These are phyloP conservation scores for Xylaria sp. DNA, from an alignment of 2,329 filamentous ascomycete species.

Conservation along the genomic window DNA sequence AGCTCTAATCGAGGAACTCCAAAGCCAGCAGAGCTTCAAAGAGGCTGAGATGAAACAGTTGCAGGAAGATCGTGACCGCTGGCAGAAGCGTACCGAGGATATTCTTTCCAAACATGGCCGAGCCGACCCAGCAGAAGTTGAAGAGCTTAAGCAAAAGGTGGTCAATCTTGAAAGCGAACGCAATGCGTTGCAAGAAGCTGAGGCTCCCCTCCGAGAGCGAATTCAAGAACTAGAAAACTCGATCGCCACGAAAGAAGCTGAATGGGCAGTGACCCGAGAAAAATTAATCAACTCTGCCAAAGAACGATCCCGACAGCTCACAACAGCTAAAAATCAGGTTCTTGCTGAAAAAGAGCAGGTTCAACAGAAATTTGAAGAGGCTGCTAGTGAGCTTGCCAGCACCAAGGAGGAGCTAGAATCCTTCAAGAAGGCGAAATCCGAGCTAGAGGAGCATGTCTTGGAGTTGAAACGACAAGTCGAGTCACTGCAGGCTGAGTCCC, in stretches of 20 bases:
- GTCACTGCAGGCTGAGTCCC: conserved; percentile 35
- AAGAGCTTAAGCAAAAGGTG: conserved; percentile 83
- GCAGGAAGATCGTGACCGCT: conserved; percentile 89
- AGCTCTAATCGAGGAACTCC: conserved; percentile 78
- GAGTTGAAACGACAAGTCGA: conserved; percentile 48
- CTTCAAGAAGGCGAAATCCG: conserved; percentile 47
- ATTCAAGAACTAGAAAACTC: conserved; percentile 57
- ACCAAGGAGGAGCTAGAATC: conserved; percentile 60
- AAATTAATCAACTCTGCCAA: conserved; percentile 68
- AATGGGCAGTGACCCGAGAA: conserved; percentile 58
- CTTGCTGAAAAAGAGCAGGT: conserved; percentile 58
- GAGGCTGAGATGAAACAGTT: conserved; percentile 88
- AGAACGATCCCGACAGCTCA: conserved; percentile 61
- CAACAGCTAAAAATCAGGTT: conserved; percentile 48
- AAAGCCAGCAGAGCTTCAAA: conserved; percentile 79
- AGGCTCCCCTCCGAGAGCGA: conserved; percentile 59
- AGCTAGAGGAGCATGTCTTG: conserved; percentile 50
- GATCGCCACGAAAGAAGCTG: conserved; percentile 60
- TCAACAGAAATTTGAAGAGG: conserved; percentile 55
- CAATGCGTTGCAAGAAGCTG: conserved; percentile 58
- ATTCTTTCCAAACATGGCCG: conserved; percentile 96
- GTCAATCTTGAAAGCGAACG: conserved; percentile 69
- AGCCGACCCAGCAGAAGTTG: conserved; percentile 90
- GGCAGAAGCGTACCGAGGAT: conserved; percentile 94
- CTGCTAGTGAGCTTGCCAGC: conserved; percentile 47